Base-by-base conservation (phyloP, 169 alveolate species). In the Plasmodium falciparum region DNA sequence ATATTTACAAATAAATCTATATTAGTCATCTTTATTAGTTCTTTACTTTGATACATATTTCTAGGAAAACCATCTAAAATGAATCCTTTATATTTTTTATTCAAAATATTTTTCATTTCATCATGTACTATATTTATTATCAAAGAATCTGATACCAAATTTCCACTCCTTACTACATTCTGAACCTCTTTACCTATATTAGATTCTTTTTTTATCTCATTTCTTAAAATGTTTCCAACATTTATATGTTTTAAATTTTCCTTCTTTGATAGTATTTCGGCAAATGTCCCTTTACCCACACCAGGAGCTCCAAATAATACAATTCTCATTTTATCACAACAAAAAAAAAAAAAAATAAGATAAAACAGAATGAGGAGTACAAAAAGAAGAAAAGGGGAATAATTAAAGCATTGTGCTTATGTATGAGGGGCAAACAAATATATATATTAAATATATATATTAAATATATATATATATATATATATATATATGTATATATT, bases 11-110 rank as follows among this genome's bases (percentile, higher is more conserved):
- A 78, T 70, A 78, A 45, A 66, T 78, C 89, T 0, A 78, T 78
- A 43, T 12, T 45, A 8, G 89, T 78, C 12, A 78, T 78, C 52
- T 78, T 66, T 8, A 13, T 61, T 52, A 78, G 59, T 56, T 78
- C 72, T 17, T 59, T 49, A 59, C 89, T 66, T 70, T 78, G 89
- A 24, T 17, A 49, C 29, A 78, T 26, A 66, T 65, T 78, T 50
- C 89, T 54, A 49, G 89, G 89, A 8, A 65, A 78, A 4, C 89
- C 89, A 66, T 78, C 89, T 71, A 78, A 78, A 50, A 78, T 78
- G 29, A 78, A 78, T 45, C 89, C 89, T 56, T 78, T 78, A 52
- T 52, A 78, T 45, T 26, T 20, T 20, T n/a, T 52, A 45, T 24
- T 33, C 17, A 24, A 47, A 15, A 45, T 49, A 26, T 78, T 49